Evolutionary conservation across 2,329 filamentous ascomycete genomes (phyloP).

Genomic region (Aciculosporium take): DNA sequence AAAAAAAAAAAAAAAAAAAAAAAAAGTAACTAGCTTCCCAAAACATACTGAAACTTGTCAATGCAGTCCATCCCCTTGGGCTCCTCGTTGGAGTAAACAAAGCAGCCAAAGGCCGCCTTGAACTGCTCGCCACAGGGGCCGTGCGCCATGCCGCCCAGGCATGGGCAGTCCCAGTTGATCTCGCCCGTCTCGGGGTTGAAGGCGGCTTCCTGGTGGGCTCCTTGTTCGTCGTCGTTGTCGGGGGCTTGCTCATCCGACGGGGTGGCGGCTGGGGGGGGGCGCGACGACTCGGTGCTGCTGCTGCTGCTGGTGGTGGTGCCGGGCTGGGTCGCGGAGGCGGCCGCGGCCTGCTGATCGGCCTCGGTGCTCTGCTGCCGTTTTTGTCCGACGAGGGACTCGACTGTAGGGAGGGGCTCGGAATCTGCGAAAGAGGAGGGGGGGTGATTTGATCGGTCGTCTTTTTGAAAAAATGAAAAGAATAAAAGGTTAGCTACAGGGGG

Average conservation of each 20-base stretch:
- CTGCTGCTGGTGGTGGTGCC: too few relatives aligned
- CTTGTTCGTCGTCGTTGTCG: too few relatives aligned
- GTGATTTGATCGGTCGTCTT: conserved; percentile 13
- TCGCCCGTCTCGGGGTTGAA: conserved; percentile 98
- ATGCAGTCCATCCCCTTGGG: conserved; percentile 97
- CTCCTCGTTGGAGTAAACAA: conserved; percentile 88
- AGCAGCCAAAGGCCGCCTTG: conserved; percentile 92
- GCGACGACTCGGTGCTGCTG: too few relatives aligned
- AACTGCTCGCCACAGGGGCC: conserved; percentile 94
- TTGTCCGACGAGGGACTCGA: conserved; percentile 53
- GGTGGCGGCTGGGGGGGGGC: too few relatives aligned
- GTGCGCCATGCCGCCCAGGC: conserved; percentile 90
- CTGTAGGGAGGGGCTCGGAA: conserved; percentile 44
- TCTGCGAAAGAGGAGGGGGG: conserved; percentile 41
- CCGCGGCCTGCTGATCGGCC: conserved; percentile 12
- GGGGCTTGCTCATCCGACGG: too few relatives aligned
- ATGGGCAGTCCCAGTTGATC: conserved; percentile 99
- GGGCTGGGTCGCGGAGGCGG: conserved; percentile 12
- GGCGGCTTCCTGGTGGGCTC: conserved; percentile 73
- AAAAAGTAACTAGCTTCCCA: not conserved
- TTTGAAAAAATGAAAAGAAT: not conserved
- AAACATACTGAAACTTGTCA: conserved; percentile 82
- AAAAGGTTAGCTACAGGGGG: not conserved
- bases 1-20: not conserved
- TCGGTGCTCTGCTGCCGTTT: conserved; percentile 36